A percentile compares a stretch with the other conserved stretches of the same genome.
Conservation (phyloP, 108 stramenopile genomes). For the Mayamaea pseudoterrestris region DNA sequence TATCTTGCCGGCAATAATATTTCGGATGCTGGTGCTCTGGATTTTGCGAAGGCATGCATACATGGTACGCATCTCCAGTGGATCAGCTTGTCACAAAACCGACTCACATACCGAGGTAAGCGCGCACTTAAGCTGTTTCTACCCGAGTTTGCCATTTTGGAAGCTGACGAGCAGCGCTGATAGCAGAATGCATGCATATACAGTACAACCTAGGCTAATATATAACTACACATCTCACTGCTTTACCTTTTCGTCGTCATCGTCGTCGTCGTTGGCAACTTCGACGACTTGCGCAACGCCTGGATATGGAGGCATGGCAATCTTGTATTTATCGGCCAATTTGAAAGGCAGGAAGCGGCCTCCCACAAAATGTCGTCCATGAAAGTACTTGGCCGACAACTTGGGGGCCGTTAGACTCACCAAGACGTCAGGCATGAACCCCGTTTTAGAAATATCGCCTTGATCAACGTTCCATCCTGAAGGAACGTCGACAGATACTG, state of each 20-base stretch:
- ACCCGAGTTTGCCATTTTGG: not conserved
- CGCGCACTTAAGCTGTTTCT: constrained; percentile 9
- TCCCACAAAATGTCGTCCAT: constrained; percentile 85
- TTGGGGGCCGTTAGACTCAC: constrained; percentile 93
- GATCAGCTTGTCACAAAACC: constrained; percentile 14
- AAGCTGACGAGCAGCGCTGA: too few species aligned
- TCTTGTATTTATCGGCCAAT: constrained; percentile 67
- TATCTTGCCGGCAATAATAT: constrained; percentile 18
- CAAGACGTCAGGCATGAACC: constrained; percentile 71
- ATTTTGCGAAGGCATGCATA: constrained; percentile 10
- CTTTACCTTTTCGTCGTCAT: not conserved
- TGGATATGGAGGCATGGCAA: constrained; percentile 73
- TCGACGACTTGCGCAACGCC: constrained; percentile 68
- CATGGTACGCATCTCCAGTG: constrained; percentile 4
- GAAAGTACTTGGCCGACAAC: constrained; percentile 50
- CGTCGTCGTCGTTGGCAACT: constrained; percentile 11
- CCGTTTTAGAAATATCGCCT: constrained; percentile 25
- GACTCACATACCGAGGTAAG: constrained; percentile 10
- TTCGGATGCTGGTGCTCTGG: constrained; percentile 23
- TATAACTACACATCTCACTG: too few species aligned
- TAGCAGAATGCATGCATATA: too few species aligned
- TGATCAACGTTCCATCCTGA: constrained; percentile 91
- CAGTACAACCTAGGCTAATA: too few species aligned
- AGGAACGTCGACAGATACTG: constrained; percentile 91
- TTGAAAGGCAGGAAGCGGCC: constrained; percentile 86